Base-by-base conservation (phyloP, 768 basidiomycete genomes). In the Lactarius indigo region DNA sequence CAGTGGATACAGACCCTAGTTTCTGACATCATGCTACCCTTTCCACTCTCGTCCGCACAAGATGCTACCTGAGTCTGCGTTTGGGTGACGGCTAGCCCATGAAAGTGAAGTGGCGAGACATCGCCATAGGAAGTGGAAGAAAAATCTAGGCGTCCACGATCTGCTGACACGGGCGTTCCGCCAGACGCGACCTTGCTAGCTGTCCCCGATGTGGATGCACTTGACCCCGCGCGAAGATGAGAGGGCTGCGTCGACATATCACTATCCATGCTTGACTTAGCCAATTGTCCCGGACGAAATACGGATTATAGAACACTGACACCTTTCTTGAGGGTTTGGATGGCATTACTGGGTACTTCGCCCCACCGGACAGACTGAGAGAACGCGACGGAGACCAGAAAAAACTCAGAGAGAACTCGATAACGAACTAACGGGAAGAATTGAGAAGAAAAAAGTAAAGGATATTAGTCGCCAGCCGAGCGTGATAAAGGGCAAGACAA, bases 21-120 rank as follows among this genome's bases (percentile, higher is more conserved):
- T 30, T 47, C 62, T 28, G 41, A 30, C 54, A 28, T 10, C 44
- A 17, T 26, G 3, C 52, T 13, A 37, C 15, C 33, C 23, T 57
- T 47, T 8, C 28, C 31, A 28, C 23, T 59, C 62, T 28, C 41
- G 56, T 64, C 57, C 12, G 33, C 13, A 20, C 33, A 26, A 6
- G 77, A 74, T 37, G 78, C 78, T 5, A 73, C 68, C 66, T 83
- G 83, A 1, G 80, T 80, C 69, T 87, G 84, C 0, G 84, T 82
- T 71, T 87, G 84, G 1, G 84, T 85, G 10, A 75, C 69, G 3
- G 80, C 84, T 23, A 89, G 78, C 3, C 85, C 87, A 70, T 85
- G 82, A 66, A 85, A 81, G 72, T 84, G 82, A 75, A 88, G 87
- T 63, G 78, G 79, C 33, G 84, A 82, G 44, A 78, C 41, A 5